Evolutionary conservation across 352 stramenopile species (phyloP), one percentile per base, ranked within the genome.

Genomic region (Phytophthora parvispora): DNA sequence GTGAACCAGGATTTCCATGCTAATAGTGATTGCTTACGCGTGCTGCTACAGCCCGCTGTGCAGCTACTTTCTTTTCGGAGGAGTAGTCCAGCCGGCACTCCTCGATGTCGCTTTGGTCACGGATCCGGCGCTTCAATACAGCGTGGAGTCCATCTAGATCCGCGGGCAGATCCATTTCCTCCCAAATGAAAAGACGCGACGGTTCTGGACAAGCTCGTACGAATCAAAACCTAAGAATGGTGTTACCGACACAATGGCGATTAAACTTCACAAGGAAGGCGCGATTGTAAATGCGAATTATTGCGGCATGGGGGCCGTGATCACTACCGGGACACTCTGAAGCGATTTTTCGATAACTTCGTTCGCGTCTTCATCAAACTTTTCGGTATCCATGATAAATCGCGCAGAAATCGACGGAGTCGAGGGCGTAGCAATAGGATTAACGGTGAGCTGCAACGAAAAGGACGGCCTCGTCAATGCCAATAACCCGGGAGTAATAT

Each of bases 301-400:
- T 59, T 75, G 59, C 43, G 63, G 36, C 24, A 81, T 52, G 2
- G 76, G 72, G 16, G 69, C 80, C 10, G 70, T 73, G 34, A 95
- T 76, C 43, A 90, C 87, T 8, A 93, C 70, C 0, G 72, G 47
- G 27, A 91, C 66, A 43, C 70, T 87, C 6, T 88, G 57, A 18
- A 81, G 51, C 18, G 78, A 85, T 25, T 89, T 86, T 43, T 91
- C 83, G 20, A 91, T 78, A 40, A 80, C 72, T 55, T 91, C 69
- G 51, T 86, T 76, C 12, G 80, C 60, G 15, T 86, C 76, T 64
- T 91, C 82, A 62, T 95, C 84, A 52, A 83, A 83, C 29, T 84
- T 90, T 49, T 88, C 72, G 42, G 79, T 91, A 27, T 95, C 85
- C 36, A 95, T 70, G 22, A 84, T 73, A 12, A 95, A 67, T 38